Evolutionary conservation across 768 basidiomycete species (phyloP), one percentile per base, ranked within the genome.

Genomic region (Boletus subcaerulescens): DNA sequence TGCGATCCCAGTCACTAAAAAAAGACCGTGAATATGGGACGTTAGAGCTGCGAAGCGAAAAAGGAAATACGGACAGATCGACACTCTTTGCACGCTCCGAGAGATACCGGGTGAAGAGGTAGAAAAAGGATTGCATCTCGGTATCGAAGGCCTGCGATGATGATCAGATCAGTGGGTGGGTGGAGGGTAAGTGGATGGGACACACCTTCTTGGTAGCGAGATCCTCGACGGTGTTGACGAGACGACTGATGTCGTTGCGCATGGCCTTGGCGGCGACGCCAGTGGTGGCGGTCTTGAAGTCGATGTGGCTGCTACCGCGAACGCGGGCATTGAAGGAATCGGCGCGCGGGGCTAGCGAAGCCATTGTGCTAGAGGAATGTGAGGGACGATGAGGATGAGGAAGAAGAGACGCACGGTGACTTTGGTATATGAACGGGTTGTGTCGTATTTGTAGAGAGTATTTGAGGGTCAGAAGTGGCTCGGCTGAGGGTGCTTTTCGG

Each of bases 201-300:
- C 59, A 50, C 53, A 92, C 95, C 87, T 89, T 92, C 77, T 89
- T 91, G 52, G 89, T 87, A 39, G 78, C 70, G 31, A 83, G 80
- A 60, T 98, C 91, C 59, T 84, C 78, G 68, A 96, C 90, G 58
- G 87, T 87, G 69, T 80, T 77, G 67, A 98, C 93, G 80, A 99
- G 90, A 68, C 84, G 84, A 73, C 89, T 89, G 76, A 99, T 88
- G 78, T 98, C 97, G 71, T 98, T 97, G 78, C 93, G 87, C 96
- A 98, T 98, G 52, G 93, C 80, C 78, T 97, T 98, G 62, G 91
- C 89, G 26, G 91, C 89, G 60, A 94, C 87, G 61, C 92, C 93
- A 50, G 93, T 94, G 49, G 85, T 95, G 60, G 96, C 96, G n/a
- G 93, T 95, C 80, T 95, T 94, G 85, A 96, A 96, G 76, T 98